Base-by-base conservation (phyloP, 2,329 filamentous ascomycete species). In the Fusarium piperis region DNA sequence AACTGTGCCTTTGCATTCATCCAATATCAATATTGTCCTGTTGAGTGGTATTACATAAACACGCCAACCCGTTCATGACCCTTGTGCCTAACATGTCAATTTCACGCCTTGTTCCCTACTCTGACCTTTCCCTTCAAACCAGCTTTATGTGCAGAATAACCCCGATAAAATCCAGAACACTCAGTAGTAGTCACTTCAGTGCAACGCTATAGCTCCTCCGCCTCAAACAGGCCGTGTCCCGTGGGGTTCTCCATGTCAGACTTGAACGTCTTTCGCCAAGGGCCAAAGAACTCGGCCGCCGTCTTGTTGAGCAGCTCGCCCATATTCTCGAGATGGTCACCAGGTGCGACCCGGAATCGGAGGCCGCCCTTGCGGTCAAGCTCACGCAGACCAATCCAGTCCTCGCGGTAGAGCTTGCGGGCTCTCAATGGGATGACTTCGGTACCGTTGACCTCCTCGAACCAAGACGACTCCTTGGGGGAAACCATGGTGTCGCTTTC, bases 391-490 rank as follows among this genome's bases (percentile, higher is more conserved):
- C 96, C 96, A 30, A 99, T 84, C 96, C 96, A 99, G 83, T 99
- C 95, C 82, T 98, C 92, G 74, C 88, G 89, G 81, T 98, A 99
- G 2, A 98, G 85, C 30, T 82, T 80, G 64, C 93, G 86, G 59
- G 94, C 88, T 72, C 88, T 86, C 79, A 99, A 82, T 16, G 87
- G 87, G 51, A 89, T 93, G 23, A 90, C 85, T 67, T 90, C 87
- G 4, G 90, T 93, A 35, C 85, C 85, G 80, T 96, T 94, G 53
- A 96, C 92, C 79, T 98, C 94, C 39, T 91, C 90, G 79, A 98
- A 99, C 93, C 94, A 98, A 6, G 92, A 88, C 41, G 91, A 93
- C 86, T 98, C 93, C 85, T 95, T 97, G 41, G 96, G 96, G 56
- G 97, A 89, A 33, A 95, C 94, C 28, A 93, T 94, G 36, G 86